A percentile compares a stretch with the other conserved stretches of the same genome.
phyloP scores from a whole-genome alignment of 768 basidiomycete species.

The Lactarius quietus region DNA sequence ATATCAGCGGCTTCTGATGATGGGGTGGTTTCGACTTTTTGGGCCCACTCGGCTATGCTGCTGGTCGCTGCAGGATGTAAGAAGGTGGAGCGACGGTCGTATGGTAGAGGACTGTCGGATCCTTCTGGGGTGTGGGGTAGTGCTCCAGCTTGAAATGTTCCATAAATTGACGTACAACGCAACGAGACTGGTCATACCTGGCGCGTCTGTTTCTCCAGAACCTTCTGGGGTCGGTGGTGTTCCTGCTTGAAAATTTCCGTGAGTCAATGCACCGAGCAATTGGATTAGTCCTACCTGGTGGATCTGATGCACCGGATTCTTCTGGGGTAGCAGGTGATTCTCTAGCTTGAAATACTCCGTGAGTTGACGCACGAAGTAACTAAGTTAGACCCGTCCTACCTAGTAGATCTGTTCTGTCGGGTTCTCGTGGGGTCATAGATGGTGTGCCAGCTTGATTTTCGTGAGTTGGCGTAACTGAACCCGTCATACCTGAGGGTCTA shows the following conservation, averaged over 20 bases:
- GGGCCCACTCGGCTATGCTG: neutral
- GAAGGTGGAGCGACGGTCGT: no score
- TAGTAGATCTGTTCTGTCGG: neutral
- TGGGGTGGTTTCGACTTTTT: neutral
- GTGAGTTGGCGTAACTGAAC: no score
- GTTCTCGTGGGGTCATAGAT: neutral
- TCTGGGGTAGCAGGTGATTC: neutral
- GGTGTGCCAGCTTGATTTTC: neutral
- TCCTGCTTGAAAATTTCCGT: no score
- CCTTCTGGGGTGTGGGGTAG: neutral
- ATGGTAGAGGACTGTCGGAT: neutral
- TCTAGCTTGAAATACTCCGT: no score
- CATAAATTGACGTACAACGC: neutral
- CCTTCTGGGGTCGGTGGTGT: no score
- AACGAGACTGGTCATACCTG: no score
- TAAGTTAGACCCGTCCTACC: no score
- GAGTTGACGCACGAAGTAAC: no score
- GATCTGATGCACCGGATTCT: neutral
- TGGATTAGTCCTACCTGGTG: no score
- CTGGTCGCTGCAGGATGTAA: neutral
- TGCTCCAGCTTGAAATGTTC: neutral
- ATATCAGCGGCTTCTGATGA: neutral
- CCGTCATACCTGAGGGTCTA: no score
- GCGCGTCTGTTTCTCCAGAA: no score
- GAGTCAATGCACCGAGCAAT: no score